Evolutionary conservation across 331 rosid genomes (phyloP).

Genomic region (Acacia concinna): DNA sequence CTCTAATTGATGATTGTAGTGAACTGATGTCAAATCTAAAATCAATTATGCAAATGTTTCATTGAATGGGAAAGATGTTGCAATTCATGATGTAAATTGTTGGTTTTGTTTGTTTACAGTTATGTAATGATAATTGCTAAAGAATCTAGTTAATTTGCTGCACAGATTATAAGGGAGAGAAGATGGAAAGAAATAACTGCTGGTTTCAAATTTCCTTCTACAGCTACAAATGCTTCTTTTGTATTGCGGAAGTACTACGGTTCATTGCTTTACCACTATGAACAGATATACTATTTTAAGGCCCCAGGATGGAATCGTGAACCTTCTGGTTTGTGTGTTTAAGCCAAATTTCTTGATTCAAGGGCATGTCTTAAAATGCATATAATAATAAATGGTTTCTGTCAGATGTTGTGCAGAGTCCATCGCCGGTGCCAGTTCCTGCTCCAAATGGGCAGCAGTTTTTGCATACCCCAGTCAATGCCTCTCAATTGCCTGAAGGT

Average conservation of each 20-base stretch:
- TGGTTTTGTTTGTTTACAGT: slow-evolving; percentile 23
- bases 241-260: slow-evolving; percentile 83
- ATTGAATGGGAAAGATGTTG: neutral
- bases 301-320: slow-evolving; percentile 51
- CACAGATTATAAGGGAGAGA: slow-evolving; percentile 74
- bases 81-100: neutral
- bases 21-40: neutral
- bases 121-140: slow-evolving; percentile 5
- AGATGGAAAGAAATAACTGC: slow-evolving; percentile 89
- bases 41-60: neutral
- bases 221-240: slow-evolving; percentile 96
- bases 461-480: slow-evolving; percentile 36
- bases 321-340: slow-evolving; percentile 44
- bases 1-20: neutral
- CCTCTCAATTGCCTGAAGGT: slow-evolving; percentile 64
- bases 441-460: slow-evolving; percentile 37
- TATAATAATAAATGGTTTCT: slow-evolving; percentile 22
- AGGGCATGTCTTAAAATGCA: slow-evolving; percentile 5
- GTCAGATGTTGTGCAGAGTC: slow-evolving; percentile 51
- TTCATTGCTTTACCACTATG: slow-evolving; percentile 78
- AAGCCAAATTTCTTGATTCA: slow-evolving; percentile 13
- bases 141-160: slow-evolving; percentile 24
- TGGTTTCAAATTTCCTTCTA: slow-evolving; percentile 86
- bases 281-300: slow-evolving; percentile 73
- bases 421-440: slow-evolving; percentile 36